Percentiles rank a stretch among this genome's conserved stretches.
Conservation (phyloP, 1,284 basidiomycete species). For the Leccinum fuscescens region DNA sequence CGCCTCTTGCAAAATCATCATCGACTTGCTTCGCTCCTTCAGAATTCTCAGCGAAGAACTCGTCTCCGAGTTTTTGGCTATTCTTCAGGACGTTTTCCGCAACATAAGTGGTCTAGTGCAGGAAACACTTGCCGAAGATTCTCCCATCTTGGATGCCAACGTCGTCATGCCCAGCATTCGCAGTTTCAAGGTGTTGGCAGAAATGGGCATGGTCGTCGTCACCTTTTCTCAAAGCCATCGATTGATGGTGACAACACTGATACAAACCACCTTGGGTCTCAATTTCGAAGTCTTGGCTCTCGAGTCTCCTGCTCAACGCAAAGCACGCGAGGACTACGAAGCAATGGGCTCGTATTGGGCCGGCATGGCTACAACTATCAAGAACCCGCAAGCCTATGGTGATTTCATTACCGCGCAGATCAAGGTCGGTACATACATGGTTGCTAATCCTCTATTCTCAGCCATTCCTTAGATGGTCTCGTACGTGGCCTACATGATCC, state of each 20-base stretch:
- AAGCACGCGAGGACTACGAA: constrained; percentile 78
- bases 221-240: constrained; percentile 86
- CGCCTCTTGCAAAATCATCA: constrained; percentile 88
- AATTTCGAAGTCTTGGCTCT: constrained; percentile 76
- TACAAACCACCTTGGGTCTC: constrained; percentile 74
- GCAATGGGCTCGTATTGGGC: constrained; percentile 78
- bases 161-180: constrained; percentile 66
- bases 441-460: constrained; percentile 1
- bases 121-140: constrained; percentile 73
- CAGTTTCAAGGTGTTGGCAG: constrained; percentile 94
- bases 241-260: constrained; percentile 62
- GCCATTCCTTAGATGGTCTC: constrained; percentile 71
- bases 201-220: constrained; percentile 93
- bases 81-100: constrained; percentile 75
- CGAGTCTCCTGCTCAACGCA: constrained; percentile 86
- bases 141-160: constrained; percentile 53
- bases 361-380: constrained; percentile 78
- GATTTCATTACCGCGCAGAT: constrained; percentile 94
- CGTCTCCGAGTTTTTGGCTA: constrained; percentile 77
- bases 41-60: constrained; percentile 77
- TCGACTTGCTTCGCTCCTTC: constrained; percentile 75
- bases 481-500: constrained; percentile 89
- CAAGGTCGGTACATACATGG: constrained; percentile 54
- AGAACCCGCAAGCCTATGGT: constrained; percentile 77
- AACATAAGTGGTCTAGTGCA: constrained; percentile 77